phyloP scores from a whole-genome alignment of 2,329 filamentous ascomycete genomes.

The Malbranchea zuffiana region DNA sequence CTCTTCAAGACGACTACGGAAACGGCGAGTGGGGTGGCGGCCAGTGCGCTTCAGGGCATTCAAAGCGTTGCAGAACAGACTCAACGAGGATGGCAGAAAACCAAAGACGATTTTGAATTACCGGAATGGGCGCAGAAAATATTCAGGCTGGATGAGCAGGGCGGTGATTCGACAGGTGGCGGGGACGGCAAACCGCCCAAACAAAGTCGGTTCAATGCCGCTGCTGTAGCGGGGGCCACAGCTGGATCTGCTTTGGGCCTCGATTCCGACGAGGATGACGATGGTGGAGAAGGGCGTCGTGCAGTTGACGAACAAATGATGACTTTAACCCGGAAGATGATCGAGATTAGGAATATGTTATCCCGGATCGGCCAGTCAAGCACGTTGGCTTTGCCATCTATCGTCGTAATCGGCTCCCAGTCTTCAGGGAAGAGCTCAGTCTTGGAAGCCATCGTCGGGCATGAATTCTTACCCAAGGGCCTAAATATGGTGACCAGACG shows the following conservation, averaged over 20 bases:
- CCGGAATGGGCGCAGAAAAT: slow-evolving; percentile 73
- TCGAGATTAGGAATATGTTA: slow-evolving; percentile 87
- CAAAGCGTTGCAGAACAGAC: slow-evolving; percentile 70
- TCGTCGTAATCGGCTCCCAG: slow-evolving; percentile 98
- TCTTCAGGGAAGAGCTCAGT: slow-evolving; percentile 98
- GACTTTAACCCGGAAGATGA: slow-evolving; percentile 98
- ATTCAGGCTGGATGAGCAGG: slow-evolving; percentile 50
- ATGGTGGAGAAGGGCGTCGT: slow-evolving; percentile 50
- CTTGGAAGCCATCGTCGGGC: slow-evolving; percentile 89
- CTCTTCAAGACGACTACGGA: slow-evolving; percentile 64
- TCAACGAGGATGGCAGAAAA: slow-evolving; percentile 67
- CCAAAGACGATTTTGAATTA: slow-evolving; percentile 61
- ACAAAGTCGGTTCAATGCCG: slow-evolving; percentile 46
- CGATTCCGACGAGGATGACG: slow-evolving; percentile 48
- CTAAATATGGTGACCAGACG: slow-evolving; percentile 95
- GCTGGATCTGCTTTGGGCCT: slow-evolving; percentile 71
- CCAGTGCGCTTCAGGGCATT: slow-evolving; percentile 58
- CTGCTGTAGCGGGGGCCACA: slow-evolving; percentile 55
- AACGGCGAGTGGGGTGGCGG: slow-evolving; percentile 57
- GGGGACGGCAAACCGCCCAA: slow-evolving; percentile 42
- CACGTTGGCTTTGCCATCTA: slow-evolving; percentile 79
- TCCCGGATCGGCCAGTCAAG: slow-evolving; percentile 87
- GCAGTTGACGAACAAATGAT: slow-evolving; percentile 98
- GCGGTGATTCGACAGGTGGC: slow-evolving; percentile 34
- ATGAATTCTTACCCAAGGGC: slow-evolving; percentile 96